phyloP scores from a whole-genome alignment of 305 asterid genomes.

The Ajuga reptans region DNA sequence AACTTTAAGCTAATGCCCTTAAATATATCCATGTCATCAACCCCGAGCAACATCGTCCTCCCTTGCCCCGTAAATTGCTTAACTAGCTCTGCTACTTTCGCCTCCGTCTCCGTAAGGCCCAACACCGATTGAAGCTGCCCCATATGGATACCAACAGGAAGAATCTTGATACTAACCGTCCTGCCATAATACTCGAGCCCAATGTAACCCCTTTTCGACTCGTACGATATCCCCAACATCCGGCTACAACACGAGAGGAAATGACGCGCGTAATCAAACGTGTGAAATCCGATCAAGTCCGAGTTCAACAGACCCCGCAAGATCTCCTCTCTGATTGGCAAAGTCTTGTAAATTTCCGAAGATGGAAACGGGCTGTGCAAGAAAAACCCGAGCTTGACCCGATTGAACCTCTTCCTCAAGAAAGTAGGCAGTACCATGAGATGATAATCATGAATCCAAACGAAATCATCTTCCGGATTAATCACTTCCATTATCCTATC shows the following conservation, averaged over 20 bases:
- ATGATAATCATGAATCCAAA: conserved; percentile 88
- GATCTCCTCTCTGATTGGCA: conserved; percentile 75
- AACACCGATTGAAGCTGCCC: conserved; percentile 70
- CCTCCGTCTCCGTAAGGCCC: conserved; percentile 51
- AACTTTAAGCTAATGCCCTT: conserved; percentile 77
- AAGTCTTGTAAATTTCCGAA: conserved; percentile 68
- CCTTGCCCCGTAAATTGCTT: conserved; percentile 50
- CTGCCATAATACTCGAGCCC: conserved; percentile 83
- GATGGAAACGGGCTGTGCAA: conserved; percentile 85
- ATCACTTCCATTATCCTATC: conserved; percentile 92
- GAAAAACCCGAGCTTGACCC: conserved; percentile 81
- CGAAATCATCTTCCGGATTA: conserved; percentile 82
- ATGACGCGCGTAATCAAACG: conserved; percentile 79
- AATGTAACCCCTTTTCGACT: conserved; percentile 83
- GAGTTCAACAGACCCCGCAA: conserved; percentile 62
- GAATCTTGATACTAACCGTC: conserved; percentile 77
- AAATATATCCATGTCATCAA: conserved; percentile 85
- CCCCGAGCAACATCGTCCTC: conserved; percentile 65
- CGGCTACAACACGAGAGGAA: conserved; percentile 83
- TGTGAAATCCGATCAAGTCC: conserved; percentile 77
- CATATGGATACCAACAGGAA: conserved; percentile 88
- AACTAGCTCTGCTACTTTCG: conserved; percentile 55
- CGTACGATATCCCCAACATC: conserved; percentile 71
- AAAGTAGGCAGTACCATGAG: conserved; percentile 80
- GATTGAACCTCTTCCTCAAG: conserved; percentile 78